Evolutionary conservation across 805 yeast genomes (phyloP), one percentile per base, ranked within the genome.

Genomic region (Zygotorulaspora danielsina): DNA sequence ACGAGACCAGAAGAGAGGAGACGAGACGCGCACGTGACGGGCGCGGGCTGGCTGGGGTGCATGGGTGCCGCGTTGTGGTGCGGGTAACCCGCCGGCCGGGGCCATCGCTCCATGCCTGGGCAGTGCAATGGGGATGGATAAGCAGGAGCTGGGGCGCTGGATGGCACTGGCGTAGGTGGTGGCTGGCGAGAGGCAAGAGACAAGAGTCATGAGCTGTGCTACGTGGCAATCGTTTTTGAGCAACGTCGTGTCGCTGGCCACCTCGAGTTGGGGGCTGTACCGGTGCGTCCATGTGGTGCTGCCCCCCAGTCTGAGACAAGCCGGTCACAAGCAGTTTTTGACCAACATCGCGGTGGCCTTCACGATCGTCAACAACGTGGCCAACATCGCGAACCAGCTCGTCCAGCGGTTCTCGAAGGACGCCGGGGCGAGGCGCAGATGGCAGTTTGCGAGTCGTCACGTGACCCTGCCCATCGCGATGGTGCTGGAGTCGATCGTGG

Each of bases 291-390:
- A 32, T 10, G 43, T 63, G 9, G 31, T 53, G 10, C 60, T 83
- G 18, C 87, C 88, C 1, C 64, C 61, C 1, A 65, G 61, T 25
- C 59, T 82, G 19, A 64, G 53, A 2, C 58, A 63, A 16, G 90
- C 79, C 1, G 90, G 90, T 2, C 83, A 76, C 41, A 72, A 71
- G 62, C 90, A 84, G 54, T 84, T 84, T 55, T 65, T 83, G 36
- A 84, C 93, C 3, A 82, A 81, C 54, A 51, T 81, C n/a, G 73
- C 82, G 6, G 67, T 81, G 21, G 52, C 62, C 1, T 53, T 72
- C 12, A 71, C 84, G 2, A 48, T 76, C 7, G 41, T 70, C 31
- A 70, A 72, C 44, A 70, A 67, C 41, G 32, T 52, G 11, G 29
- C 70, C 25, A 74, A 74, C 16, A 48, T 67, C 18, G 12, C 60